Percentiles rank a stretch among this genome's conserved stretches.
Conservation (phyloP, 768 basidiomycete genomes). For the Dioszegia hungarica region DNA sequence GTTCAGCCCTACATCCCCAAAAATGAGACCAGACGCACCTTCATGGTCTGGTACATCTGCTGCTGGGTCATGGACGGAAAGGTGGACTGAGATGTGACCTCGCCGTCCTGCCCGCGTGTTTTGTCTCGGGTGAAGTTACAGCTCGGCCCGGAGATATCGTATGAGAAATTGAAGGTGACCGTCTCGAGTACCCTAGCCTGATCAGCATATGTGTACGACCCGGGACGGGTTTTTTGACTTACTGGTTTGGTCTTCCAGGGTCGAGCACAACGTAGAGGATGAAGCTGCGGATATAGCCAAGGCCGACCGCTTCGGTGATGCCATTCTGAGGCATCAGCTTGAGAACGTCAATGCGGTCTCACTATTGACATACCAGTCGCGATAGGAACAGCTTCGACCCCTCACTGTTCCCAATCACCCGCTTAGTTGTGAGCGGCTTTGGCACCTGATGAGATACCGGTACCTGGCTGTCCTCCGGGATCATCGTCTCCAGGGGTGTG, state of each 20-base stretch:
- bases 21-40: background rate
- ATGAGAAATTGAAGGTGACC: slow-evolving; percentile 22
- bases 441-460: background rate
- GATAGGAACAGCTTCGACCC: background rate
- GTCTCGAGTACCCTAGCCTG: slow-evolving; percentile 22
- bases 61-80: background rate
- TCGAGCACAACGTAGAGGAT: slow-evolving; percentile 18
- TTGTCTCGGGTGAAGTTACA: background rate
- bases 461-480: background rate
- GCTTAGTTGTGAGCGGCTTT: background rate
- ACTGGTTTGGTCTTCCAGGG: slow-evolving; percentile 10
- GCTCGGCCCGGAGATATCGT: background rate
- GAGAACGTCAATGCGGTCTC: too few species aligned
- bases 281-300: slow-evolving; percentile 11
- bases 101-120: background rate
- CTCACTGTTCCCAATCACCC: background rate
- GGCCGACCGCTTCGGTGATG: slow-evolving; percentile 11
- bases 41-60: background rate
- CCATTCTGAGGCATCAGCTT: background rate
- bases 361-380: background rate
- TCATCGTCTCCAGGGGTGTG: background rate
- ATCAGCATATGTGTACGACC: background rate
- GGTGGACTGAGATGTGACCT: background rate
- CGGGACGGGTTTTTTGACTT: background rate
- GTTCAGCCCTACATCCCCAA: background rate